phyloP scores from a whole-genome alignment of 2,329 filamentous ascomycete species.

The Aspergillus hiratsukae region DNA sequence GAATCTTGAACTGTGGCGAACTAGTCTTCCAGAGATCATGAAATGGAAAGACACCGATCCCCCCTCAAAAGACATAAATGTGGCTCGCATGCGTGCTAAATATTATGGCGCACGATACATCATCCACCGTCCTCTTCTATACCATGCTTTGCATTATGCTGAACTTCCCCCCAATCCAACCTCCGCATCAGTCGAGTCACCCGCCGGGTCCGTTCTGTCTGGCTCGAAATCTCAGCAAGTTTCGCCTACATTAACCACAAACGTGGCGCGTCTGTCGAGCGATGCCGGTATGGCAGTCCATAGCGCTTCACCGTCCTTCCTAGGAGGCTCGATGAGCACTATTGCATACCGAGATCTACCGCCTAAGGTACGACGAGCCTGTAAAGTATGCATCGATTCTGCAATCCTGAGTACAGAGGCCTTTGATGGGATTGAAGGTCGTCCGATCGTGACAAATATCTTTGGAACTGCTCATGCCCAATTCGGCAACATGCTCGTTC shows the following conservation, averaged over 20 bases:
- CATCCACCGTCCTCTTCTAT: constrained; percentile 74
- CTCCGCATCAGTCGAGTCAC: constrained; percentile 26
- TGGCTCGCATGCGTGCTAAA: constrained; percentile 81
- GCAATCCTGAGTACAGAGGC: constrained; percentile 80
- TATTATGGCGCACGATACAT: constrained; percentile 92
- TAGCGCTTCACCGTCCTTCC: background rate
- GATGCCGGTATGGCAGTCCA: constrained; percentile 30
- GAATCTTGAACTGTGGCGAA: constrained; percentile 52
- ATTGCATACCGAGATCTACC: constrained; percentile 25
- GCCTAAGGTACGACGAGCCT: constrained; percentile 51
- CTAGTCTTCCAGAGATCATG: constrained; percentile 49
- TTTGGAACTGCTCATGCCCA: constrained; percentile 97
- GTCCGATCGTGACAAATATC: constrained; percentile 88
- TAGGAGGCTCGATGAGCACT: background rate
- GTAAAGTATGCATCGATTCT: constrained; percentile 62
- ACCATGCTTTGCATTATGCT: constrained; percentile 54
- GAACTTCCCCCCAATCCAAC: constrained; percentile 35
- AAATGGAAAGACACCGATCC: constrained; percentile 63
- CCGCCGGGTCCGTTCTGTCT: constrained; percentile 22
- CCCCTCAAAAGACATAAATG: constrained; percentile 71
- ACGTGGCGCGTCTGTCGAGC: too few relatives aligned
- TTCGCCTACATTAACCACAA: constrained; percentile 34
- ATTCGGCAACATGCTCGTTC: constrained; percentile 90
- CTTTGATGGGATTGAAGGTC: constrained; percentile 61
- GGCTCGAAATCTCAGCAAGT: constrained; percentile 30